A percentile compares a stretch with the other conserved stretches of the same genome.
phyloP scores from a whole-genome alignment of 805 yeast genomes.

The Saturnispora ahearnii region DNA sequence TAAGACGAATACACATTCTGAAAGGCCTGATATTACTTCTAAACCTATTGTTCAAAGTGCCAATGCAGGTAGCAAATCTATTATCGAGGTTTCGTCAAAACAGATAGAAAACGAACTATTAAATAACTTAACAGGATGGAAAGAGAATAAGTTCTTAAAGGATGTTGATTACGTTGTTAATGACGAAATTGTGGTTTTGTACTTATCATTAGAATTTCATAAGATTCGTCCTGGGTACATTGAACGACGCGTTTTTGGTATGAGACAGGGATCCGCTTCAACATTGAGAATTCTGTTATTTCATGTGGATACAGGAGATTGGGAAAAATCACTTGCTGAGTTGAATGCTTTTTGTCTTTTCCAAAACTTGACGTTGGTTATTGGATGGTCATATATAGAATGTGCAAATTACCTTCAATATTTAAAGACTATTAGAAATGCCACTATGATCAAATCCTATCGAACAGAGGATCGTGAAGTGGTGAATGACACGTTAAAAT shows the following conservation, averaged over 20 bases:
- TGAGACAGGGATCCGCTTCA: conserved; percentile 19
- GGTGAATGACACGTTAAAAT: conserved; percentile 29
- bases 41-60: background rate
- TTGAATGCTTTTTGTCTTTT: conserved; percentile 40
- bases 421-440: conserved; percentile 25
- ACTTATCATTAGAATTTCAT: conserved; percentile 62
- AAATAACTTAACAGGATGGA: conserved; percentile 41
- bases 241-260: conserved; percentile 41
- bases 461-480: conserved; percentile 23
- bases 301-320: conserved; percentile 58
- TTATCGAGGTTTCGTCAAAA: conserved; percentile 48
- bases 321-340: conserved; percentile 39
- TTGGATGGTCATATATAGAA: conserved; percentile 49
- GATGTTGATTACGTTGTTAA: conserved; percentile 60
- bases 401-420: conserved; percentile 36
- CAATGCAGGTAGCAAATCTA: conserved; percentile 6
- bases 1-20: background rate
- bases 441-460: conserved; percentile 32
- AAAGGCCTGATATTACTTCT: background rate
- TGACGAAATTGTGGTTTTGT: conserved; percentile 46
- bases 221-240: conserved; percentile 71
- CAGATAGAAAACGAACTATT: conserved; percentile 70
- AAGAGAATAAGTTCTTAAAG: conserved; percentile 39
- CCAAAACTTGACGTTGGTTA: conserved; percentile 39
- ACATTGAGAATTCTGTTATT: conserved; percentile 42